A percentile compares a stretch with the other conserved stretches of the same genome.
Evolutionary conservation across 2,329 filamentous ascomycete genomes (phyloP).

Genomic region (Shiraia sp.): DNA sequence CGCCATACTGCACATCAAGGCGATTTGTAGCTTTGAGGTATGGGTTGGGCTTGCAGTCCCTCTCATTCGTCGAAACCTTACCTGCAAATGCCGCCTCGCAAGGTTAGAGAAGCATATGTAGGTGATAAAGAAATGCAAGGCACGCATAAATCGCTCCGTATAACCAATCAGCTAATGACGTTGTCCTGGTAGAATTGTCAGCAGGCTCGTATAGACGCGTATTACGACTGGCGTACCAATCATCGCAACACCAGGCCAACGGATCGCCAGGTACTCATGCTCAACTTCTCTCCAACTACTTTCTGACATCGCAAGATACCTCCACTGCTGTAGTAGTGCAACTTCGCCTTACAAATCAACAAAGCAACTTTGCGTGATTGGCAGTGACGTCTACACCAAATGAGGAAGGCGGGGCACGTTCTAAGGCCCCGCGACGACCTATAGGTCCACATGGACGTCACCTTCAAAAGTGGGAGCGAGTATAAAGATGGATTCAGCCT

Average conservation of each 20-base stretch:
- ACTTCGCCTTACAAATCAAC: slow-evolving; percentile 29
- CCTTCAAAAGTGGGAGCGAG: slow-evolving; percentile 23
- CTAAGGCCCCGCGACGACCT: slow-evolving; percentile 11
- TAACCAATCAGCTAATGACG: not conserved
- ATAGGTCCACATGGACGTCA: slow-evolving; percentile 22
- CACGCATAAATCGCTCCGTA: not conserved
- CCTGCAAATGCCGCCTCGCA: too few species aligned
- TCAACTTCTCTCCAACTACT: not conserved
- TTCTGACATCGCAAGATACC: not conserved
- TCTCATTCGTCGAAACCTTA: too few species aligned
- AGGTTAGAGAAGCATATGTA: too few species aligned
- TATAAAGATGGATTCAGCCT: slow-evolving; percentile 25
- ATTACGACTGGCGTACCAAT: too few species aligned
- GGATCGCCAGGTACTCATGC: too few species aligned
- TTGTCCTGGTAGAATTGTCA: too few species aligned
- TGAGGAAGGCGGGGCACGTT: slow-evolving; percentile 19
- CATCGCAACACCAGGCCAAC: too few species aligned
- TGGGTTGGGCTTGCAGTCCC: too few species aligned
- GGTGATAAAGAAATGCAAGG: not conserved
- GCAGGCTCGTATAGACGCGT: too few species aligned
- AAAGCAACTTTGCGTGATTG: slow-evolving; percentile 1
- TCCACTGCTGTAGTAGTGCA: not conserved
- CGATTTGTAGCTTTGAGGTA: too few species aligned
- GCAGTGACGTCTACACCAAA: slow-evolving; percentile 8
- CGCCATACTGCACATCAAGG: too few species aligned